These are phyloP conservation scores for Boletellus ananiceps DNA, from an alignment of 768 basidiomycete species.

Conservation along the genomic window DNA sequence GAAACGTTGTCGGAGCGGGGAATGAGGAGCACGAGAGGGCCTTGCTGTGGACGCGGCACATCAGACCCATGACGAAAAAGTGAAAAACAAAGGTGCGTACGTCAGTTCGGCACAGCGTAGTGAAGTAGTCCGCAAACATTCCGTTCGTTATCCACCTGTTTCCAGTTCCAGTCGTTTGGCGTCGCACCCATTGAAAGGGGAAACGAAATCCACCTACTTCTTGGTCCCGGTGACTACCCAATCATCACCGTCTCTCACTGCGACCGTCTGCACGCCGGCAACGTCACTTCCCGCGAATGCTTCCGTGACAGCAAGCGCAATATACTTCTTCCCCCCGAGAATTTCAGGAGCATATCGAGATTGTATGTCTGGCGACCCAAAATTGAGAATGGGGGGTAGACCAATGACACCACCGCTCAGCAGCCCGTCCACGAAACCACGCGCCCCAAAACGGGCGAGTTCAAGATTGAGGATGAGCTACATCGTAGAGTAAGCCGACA, in stretches of 20 bases:
- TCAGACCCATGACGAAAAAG: slow-evolving; percentile 2
- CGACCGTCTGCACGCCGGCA: slow-evolving; percentile 78
- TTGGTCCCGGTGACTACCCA: slow-evolving; percentile 94
- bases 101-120: slow-evolving; percentile 70
- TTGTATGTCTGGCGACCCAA: slow-evolving; percentile 70
- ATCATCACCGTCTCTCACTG: slow-evolving; percentile 76
- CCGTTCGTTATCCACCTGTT: slow-evolving; percentile 88
- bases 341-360: slow-evolving; percentile 69
- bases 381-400: slow-evolving; percentile 88
- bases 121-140: slow-evolving; percentile 80
- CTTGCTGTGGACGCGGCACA: slow-evolving; percentile 39
- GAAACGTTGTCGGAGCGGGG: slow-evolving; percentile 67
- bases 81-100: slow-evolving; percentile 29
- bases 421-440: slow-evolving; percentile 85
- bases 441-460: slow-evolving; percentile 74
- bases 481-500: neutral
- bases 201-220: slow-evolving; percentile 49
- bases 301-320: slow-evolving; percentile 89
- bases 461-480: slow-evolving; percentile 80
- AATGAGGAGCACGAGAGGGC: slow-evolving; percentile 73
- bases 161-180: neutral
- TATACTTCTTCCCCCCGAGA: slow-evolving; percentile 73
- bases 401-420: slow-evolving; percentile 80
- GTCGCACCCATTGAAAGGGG: neutral
- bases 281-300: slow-evolving; percentile 92